Conservation (phyloP, 208 protist species). For the Acanthamoeba castellanii region DNA sequence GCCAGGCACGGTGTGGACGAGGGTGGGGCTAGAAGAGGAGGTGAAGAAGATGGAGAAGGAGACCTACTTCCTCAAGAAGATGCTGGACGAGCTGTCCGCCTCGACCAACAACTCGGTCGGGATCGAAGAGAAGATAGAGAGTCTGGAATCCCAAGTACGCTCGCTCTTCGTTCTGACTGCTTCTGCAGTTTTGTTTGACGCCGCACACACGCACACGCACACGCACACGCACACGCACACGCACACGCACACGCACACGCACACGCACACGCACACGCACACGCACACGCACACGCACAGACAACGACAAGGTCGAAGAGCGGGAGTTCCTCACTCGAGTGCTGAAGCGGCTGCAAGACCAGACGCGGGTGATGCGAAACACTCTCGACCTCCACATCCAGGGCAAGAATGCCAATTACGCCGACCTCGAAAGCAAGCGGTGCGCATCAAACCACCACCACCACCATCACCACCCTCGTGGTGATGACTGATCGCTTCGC, state of each 20-base stretch:
- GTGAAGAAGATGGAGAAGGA: slow-evolving; percentile 46
- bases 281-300: background rate
- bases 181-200: background rate
- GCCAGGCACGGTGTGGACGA: slow-evolving; percentile 18
- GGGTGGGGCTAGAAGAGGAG: slow-evolving; percentile 5
- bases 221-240: no score
- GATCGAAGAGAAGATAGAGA: background rate
- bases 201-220: no score
- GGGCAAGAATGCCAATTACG: background rate
- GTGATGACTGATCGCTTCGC: no score
- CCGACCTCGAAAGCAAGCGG: slow-evolving; percentile 5
- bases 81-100: background rate
- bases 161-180: background rate
- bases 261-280: no score
- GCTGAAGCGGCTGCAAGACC: slow-evolving; percentile 21
- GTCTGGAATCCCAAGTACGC: background rate
- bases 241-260: no score
- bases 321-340: slow-evolving; percentile 7
- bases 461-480: background rate
- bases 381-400: slow-evolving; percentile 13
- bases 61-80: slow-evolving; percentile 25
- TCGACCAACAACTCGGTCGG: background rate
- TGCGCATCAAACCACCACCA: background rate
- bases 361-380: slow-evolving; percentile 34
- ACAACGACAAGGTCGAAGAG: slow-evolving; percentile 4